Evolutionary conservation across 805 yeast species (phyloP), one percentile per base, ranked within the genome.

Genomic region (Wickerhamiella sorbophila): DNA sequence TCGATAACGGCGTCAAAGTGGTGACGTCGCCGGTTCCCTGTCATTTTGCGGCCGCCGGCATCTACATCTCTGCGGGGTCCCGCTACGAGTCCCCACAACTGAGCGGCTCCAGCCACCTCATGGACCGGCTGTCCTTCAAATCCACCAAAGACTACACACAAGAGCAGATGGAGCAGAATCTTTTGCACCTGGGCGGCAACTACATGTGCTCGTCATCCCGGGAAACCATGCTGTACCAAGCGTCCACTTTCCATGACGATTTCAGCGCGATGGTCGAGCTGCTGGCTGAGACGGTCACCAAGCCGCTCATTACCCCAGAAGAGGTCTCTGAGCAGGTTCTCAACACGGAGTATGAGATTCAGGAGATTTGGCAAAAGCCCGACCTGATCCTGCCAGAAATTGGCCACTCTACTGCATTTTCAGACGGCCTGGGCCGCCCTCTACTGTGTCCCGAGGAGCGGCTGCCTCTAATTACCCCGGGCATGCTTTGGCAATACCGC

Each of bases 181-280:
- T 91, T 47, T 86, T 85, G 44, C 67, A 74, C 31, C 61, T 91
- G 44, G 98, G 98, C 38, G 98, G 97, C 12, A 88, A 86, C 59
- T 86, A 81, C 61, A 87, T 84, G 75, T 82, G 94, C 55, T 79
- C 94, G 1, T 80, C 95, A 0, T 82, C 93, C 5, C 71, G 98
- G 55, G 98, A 91, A 60, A 73, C 93, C 3, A 70, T 88, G 66
- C 74, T 88, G 64, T 91, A 91, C 60, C 97, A 91, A 61, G 93
- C 96, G 1, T 79, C 94, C 2, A 94, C 86, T 1, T 88, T 91
- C 70, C 87, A 87, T 57, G 69, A 70, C 36, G 95, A 87, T 55
- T 77, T 80, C 8, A 88, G 75, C 32, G 66, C 69, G 49, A 85
- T 91, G 94, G 74, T 82, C 48, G 71, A 71, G 36, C 66, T 84